Base-by-base conservation (phyloP, 1,284 basidiomycete species). In the Tetrapyrgos nigripes region DNA sequence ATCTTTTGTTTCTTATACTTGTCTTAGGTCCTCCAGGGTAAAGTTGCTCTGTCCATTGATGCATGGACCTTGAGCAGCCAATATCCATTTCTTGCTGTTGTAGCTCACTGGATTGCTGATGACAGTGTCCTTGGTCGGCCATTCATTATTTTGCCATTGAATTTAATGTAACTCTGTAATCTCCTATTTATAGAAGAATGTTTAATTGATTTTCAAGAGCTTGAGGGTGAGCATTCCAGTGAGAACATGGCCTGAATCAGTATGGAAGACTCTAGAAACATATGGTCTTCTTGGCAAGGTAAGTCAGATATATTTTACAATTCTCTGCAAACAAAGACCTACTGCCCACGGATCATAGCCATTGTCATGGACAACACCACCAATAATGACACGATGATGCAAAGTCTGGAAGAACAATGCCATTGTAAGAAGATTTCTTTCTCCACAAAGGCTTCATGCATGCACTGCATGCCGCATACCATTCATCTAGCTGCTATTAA, bases 181-280 rank as follows among this genome's bases (percentile, higher is more conserved):
- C n/a, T n/a, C n/a, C n/a, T n/a, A n/a, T n/a, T 19, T 21, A 49
- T 14, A 9, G 43, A 49, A 14, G 47, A 48, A 9, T 23, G 37
- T 23, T 37, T 50, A 14, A 31, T 76, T 31, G 70, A 73, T 54
- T 75, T 76, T 46, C 54, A 61, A 0, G 71, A 76, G 58, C 60
- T 76, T 2, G 29, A 68, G 8, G 71, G 73, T 0, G 64, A 67
- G 28, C 73, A 76, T 53, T 66, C 65, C 0, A 70, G 73, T 1
- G 68, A 73, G 40, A 76, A 76, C 47, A 72, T 75, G 65, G 71
- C 69, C n/a, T 1, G 66, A 64, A 0, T 63, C 58, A 5, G 73
- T 75, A 1, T 76, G 72, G 73, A 54, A 55, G 8, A 72, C 68
- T 0, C 31, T 74, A 1, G 43, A 62, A 14, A 50, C 49, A 9